These are phyloP conservation scores for Termitomyces sp. DNA, from an alignment of 768 basidiomycete species.

Conservation along the genomic window DNA sequence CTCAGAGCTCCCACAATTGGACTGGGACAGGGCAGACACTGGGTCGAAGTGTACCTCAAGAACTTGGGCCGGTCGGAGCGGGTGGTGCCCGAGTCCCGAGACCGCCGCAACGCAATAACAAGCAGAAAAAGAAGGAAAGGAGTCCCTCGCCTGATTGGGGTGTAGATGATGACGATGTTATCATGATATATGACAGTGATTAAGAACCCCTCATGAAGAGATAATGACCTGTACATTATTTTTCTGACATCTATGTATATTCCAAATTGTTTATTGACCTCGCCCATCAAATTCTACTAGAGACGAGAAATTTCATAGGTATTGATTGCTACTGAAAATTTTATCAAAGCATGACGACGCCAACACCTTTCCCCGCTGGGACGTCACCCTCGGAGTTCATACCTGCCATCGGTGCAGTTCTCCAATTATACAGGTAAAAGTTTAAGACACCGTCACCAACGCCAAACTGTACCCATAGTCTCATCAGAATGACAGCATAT, in stretches of 20 bases:
- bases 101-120: conserved; percentile 32
- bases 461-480: conserved; percentile 62
- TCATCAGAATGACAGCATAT: neutral
- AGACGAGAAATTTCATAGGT: neutral
- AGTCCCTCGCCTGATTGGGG: conserved; percentile 80
- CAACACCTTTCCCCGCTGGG: conserved; percentile 74
- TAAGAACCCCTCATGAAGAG: conserved; percentile 17
- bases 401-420: conserved; percentile 76
- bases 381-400: conserved; percentile 43
- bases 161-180: conserved; percentile 79
- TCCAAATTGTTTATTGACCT: neutral
- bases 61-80: conserved; percentile 43
- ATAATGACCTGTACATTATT: conserved; percentile 12
- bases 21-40: conserved; percentile 47
- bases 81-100: conserved; percentile 49
- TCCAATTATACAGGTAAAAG: conserved; percentile 95
- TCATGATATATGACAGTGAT: conserved; percentile 76
- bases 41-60: conserved; percentile 30
- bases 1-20: conserved; percentile 30
- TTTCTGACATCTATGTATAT: neutral
- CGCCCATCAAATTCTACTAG: too few species aligned
- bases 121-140: conserved; percentile 37
- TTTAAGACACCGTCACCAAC: conserved; percentile 87
- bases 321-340: neutral
- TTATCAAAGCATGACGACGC: conserved; percentile 86